phyloP scores from a whole-genome alignment of 495 filamentous ascomycete species.

The Parachaetomium inaequale region DNA sequence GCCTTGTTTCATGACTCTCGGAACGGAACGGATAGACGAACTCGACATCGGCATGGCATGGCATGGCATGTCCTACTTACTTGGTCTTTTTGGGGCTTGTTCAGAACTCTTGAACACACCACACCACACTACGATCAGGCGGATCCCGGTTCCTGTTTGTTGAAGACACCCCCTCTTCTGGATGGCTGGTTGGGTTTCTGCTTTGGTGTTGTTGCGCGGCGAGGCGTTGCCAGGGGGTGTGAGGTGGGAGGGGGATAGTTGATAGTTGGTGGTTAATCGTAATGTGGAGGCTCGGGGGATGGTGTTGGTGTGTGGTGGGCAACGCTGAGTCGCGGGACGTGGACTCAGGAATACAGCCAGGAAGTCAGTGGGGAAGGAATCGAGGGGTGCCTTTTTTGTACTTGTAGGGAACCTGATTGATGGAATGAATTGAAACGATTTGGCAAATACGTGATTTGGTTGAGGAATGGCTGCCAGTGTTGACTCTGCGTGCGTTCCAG shows the following conservation, averaged over 20 bases:
- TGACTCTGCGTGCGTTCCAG: neutral
- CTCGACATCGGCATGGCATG: constrained; percentile 12
- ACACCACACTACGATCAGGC: constrained; percentile 9
- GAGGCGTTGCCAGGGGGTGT: neutral
- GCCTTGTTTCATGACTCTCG: constrained; percentile 13
- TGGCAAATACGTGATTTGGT: neutral
- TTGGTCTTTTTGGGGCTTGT: neutral
- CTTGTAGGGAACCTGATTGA: constrained; percentile 10
- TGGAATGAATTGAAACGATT: constrained; percentile 14
- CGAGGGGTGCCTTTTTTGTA: constrained; percentile 9
- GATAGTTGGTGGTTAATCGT: constrained; percentile 5
- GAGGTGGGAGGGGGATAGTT: neutral
- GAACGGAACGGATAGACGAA: constrained; percentile 13
- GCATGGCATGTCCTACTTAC: constrained; percentile 13
- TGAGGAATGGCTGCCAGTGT: too few relatives aligned
- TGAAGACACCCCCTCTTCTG: neutral
- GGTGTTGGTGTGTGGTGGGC: neutral
- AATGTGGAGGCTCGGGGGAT: constrained; percentile 1
- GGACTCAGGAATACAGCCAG: neutral
- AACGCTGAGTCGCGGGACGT: neutral
- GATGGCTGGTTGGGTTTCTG: constrained; percentile 1
- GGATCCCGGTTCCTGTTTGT: neutral
- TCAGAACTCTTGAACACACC: too few relatives aligned
- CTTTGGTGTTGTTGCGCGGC: neutral
- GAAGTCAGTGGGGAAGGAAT: neutral